Base-by-base conservation (phyloP, 75 land plant species). In the Isoetes taiwanensis region DNA sequence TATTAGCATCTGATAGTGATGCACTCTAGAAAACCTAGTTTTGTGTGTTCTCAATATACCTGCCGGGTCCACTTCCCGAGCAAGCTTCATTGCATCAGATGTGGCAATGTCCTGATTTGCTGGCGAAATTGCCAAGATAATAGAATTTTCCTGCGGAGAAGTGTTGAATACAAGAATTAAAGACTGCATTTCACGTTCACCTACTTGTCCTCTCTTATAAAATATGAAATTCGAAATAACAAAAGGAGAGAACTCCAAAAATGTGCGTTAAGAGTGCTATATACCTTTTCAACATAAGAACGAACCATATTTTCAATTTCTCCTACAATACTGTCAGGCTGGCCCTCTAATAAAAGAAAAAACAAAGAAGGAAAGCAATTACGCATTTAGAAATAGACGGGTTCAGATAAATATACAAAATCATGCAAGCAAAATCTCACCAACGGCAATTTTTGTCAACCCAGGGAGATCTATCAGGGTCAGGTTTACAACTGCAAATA, bases 81-180 rank as follows among this genome's bases (percentile, higher is more conserved):
- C 90, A 27, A 90, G 73, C 66, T 90, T 90, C 32, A 90, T 90
- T 40, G 96, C 96, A 74, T 90, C 96, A 34, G 96, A 90, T 6
- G 96, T 90, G 20, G 96, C 96, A 63, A 90, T 91, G 72, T 90
- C 96, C 68, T 90, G 96, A 64, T 90, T 90, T 46, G 96, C 96
- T 33, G 96, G 96, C 38, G 96, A 86, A 56, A 90, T 79, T 9
- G 96, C 96, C 0, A 90, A 63, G 64, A 90, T 90, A 14, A 90
- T 82, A 39, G 75, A 82, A 58, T 90, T 90, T n/a, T 87, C 91
- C 96, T 90, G 87, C 70, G 74, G 55, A 17, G 8, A n/a, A n/a
- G n/a, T n/a, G n/a, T n/a, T n/a, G n/a, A n/a, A n/a, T n/a, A n/a
- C n/a, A n/a, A n/a, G n/a, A n/a, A n/a, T n/a, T n/a, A n/a, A n/a